Percentiles rank a stretch among this genome's conserved stretches.
phyloP scores from a whole-genome alignment of 2,329 filamentous ascomycete species.

The Colletotrichum incanum region DNA sequence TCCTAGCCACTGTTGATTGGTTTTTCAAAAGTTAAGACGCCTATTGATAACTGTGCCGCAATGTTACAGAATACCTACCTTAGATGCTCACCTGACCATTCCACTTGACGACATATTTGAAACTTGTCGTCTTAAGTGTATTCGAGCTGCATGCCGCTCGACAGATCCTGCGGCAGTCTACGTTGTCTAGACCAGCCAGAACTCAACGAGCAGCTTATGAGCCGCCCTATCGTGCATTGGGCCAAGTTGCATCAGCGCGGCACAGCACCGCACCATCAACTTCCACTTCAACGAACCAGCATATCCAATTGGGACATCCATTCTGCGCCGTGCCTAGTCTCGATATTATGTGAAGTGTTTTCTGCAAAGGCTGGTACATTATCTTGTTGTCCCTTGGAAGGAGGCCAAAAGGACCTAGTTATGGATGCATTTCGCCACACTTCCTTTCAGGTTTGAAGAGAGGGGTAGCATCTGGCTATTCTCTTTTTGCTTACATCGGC shows the following conservation, averaged over 20 bases:
- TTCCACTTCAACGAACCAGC: slow-evolving; percentile 5
- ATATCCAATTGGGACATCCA: not conserved
- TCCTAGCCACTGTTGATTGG: not conserved
- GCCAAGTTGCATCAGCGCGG: slow-evolving; percentile 10
- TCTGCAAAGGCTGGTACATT: not conserved
- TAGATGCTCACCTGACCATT: slow-evolving; percentile 14
- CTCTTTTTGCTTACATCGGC: not conserved
- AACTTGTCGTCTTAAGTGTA: not conserved
- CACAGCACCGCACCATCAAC: slow-evolving; percentile 4
- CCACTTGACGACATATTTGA: not conserved
- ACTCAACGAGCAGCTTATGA: not conserved
- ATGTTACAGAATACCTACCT: not conserved
- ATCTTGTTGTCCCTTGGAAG: not conserved
- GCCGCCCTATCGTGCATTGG: not conserved
- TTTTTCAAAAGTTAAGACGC: slow-evolving; percentile 7
- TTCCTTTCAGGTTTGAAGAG: not conserved
- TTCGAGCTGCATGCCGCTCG: not conserved
- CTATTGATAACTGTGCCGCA: slow-evolving; percentile 7
- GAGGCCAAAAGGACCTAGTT: not conserved
- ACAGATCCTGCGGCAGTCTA: slow-evolving; percentile 12
- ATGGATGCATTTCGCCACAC: slow-evolving; percentile 24
- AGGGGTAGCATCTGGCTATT: not conserved
- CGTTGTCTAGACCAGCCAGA: slow-evolving; percentile 10
- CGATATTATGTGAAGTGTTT: not conserved
- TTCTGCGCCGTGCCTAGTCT: not conserved